Base-by-base conservation (phyloP, 495 filamentous ascomycete species). In the Xylaria grammica region DNA sequence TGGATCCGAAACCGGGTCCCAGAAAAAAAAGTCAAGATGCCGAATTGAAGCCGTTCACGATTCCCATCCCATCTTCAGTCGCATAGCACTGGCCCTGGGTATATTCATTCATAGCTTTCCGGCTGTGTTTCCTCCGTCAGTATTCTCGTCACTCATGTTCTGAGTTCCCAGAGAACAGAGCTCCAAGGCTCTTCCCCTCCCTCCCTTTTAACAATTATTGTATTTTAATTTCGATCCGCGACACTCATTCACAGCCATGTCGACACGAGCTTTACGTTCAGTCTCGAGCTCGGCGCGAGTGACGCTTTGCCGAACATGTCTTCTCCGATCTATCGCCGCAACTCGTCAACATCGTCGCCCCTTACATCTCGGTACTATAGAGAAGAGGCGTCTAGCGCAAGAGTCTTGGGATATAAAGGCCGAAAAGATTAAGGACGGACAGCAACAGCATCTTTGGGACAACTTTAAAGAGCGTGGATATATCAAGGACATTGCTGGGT, bases 401-500 rank as follows among this genome's bases (percentile, higher is more conserved):
- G 40, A 77, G 58, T 69, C 80, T 60, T 94, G 91, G 91, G 71
- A 84, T 27, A 62, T 65, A 48, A 75, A 78, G 48, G 87, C 89
- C 2, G 26, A 76, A 54, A 72, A 82, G 59, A 91, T 94, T 65
- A 71, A 83, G 64, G 74, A 77, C 0, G 91, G 91, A 30, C 78
- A 86, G 68, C 67, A 79, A 61, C 82, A 88, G 66, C 85, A 85
- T 67, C 87, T 92, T 66, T 86, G 87, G 68, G 80, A 86, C 44
- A 77, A 89, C 29, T 77, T 99, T 13, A 90, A 96, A 70, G 90
- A 93, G 66, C 83, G 95, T 69, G 93, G 91, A 1, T 86, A 88
- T 54, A 75, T 97, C 45, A 88, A 97, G 72, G 86, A 91, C 69
- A 82, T 91, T 46, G 89, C 94, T 61, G 94, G 93, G 91, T 95